Base-by-base conservation (phyloP, 257 asterid genomes). In the Solanum paucissectum region DNA sequence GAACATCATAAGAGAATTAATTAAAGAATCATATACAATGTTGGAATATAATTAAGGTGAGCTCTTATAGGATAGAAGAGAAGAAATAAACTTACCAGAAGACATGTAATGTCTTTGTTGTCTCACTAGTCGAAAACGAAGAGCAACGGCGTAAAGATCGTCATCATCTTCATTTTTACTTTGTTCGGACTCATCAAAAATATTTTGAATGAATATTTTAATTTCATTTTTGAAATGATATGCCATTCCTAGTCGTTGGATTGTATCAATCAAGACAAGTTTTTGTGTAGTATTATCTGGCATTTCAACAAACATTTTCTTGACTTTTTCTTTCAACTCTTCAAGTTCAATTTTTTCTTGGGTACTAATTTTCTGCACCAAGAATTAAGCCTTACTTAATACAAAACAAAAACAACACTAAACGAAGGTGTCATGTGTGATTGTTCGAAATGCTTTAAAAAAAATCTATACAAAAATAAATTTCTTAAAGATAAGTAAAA, bases 61-160 rank as follows among this genome's bases (percentile, higher is more conserved):
- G 13, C 49, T 42, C 49, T 42, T 42, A 10, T 42, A 42, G 13
- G 49, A 42, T 42, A 10, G 11, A 9, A 42, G 49, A 10, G 49
- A 42, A 42, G 49, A 11, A 42, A 42, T 42, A 42, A 42, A 9
- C 18, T 46, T 52, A 87, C 87, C 89, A 16, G 81, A 72, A 23
- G 86, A 58, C 40, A 87, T 82, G 52, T 64, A 14, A 64, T 87
- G 75, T 13, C 91, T 87, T 87, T 87, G 88, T 84, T 87, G 89
- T 72, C 89, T 83, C 29, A 89, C 84, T 42, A 89, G 81, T 37
- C 91, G 83, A 77, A 83, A 87, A 44, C 88, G 52, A 83, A 87
- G 88, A n/a, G 91, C 88, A 33, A 29, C 46, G 3, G 10, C 6
- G 21, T 55, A 79, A 38, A 86, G 73, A 18, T 64, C 52, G 3